Conservation (phyloP, 305 asterid species). For the Salvia sclarea region DNA sequence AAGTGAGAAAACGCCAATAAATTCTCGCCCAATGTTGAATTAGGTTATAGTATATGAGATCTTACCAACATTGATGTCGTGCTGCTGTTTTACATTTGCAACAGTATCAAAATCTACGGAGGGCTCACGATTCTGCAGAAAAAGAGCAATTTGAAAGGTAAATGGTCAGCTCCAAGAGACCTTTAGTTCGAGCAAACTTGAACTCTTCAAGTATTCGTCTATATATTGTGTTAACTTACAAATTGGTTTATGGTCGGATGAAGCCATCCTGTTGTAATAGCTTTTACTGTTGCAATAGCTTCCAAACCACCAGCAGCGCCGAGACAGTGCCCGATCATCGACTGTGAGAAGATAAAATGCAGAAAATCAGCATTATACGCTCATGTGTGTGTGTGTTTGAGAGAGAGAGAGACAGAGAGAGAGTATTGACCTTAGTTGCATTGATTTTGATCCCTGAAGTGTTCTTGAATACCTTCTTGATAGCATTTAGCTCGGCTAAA, state of each 20-base stretch:
- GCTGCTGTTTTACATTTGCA: constrained; percentile 75
- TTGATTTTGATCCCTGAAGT: constrained; percentile 75
- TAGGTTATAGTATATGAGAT: not conserved
- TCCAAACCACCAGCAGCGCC: constrained; percentile 96
- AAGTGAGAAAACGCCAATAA: not conserved
- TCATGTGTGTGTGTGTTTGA: not conserved
- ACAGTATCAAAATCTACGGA: constrained; percentile 77
- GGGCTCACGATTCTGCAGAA: constrained; percentile 73
- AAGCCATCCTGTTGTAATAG: constrained; percentile 84
- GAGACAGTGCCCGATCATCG: constrained; percentile 91
- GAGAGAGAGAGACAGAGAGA: constrained; percentile 10
- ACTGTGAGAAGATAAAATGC: constrained; percentile 45
- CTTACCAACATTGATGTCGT: constrained; percentile 85
- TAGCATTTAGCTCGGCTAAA: constrained; percentile 83
- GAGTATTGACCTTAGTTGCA: constrained; percentile 63
- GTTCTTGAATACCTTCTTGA: constrained; percentile 82
- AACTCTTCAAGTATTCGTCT: not conserved
- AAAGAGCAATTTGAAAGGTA: not conserved
- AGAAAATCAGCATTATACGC: not conserved
- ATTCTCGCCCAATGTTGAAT: not conserved
- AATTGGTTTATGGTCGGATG: constrained; percentile 87
- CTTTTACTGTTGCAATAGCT: constrained; percentile 86
- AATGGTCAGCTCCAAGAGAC: not conserved
- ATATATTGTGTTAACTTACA: constrained; percentile 41
- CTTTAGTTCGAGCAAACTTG: constrained; percentile 1